Evolutionary conservation across 495 filamentous ascomycete species (phyloP), one percentile per base, ranked within the genome.

Genomic region (Daldinia caldariorum): DNA sequence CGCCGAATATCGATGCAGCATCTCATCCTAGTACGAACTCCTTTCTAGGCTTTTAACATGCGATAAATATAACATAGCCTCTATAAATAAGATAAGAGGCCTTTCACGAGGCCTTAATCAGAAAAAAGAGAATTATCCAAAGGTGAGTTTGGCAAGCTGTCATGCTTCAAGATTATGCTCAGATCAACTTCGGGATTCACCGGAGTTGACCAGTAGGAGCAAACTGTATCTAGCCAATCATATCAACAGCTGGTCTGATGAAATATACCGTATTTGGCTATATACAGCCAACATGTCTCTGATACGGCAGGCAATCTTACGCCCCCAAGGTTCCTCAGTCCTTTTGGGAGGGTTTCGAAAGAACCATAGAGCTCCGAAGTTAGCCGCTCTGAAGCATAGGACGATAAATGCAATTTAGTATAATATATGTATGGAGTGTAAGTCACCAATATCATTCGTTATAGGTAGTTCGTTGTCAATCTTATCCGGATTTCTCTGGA

Each of bases 281-380:
- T 8, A 38, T n/a, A n/a, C 67, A 61, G 56, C 56, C 61, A 65
- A 56, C 61, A 65, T 12, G 49, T 61, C 34, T 57, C 47, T 59
- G 14, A 56, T 26, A 12, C 49, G 65, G 56, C 56, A 47, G 47
- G 12, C 12, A 5, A 31, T 32, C 26, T 12, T 12, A 14, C 22
- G 22, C 9, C 49, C 22, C 14, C 26, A 53, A 5, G 29, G 29
- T 53, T 32, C 43, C 26, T 59, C 37, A 29, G 39, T 4, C 14
- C 13, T 20, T 37, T 20, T 22, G 26, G 26, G 26, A 3, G 26
- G 26, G 1, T 26, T 26, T 55, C 38, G 45, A 54, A 51, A 20
- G 43, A 22, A 47, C 9, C 20, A 47, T 18, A n/a, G 3, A 47
- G 43, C 22, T 47, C 9, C 2, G 20, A 22, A 47, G 20, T 47